These are phyloP conservation scores for Fagus crenata DNA, from an alignment of 306 rosid species.

Conservation along the genomic window DNA sequence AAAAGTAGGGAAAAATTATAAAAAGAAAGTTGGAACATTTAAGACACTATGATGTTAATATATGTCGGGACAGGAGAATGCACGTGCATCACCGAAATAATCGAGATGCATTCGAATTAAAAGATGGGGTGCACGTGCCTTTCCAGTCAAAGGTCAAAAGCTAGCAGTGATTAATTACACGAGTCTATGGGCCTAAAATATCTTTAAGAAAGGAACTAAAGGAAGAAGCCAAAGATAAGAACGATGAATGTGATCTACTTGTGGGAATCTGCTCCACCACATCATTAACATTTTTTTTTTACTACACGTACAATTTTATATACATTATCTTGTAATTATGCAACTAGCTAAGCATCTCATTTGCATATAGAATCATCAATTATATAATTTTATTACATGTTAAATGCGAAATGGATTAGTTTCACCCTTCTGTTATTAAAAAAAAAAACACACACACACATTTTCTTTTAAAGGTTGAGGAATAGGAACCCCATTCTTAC, in stretches of 20 bases:
- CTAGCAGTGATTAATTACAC: constrained; percentile 24
- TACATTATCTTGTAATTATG: too few species aligned
- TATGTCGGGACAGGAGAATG: constrained; percentile 54
- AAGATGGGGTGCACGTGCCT: constrained; percentile 72
- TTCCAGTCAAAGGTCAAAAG: constrained; percentile 83
- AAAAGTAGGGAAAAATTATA: neutral
- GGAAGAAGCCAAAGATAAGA: constrained; percentile 40
- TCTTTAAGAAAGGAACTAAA: neutral
- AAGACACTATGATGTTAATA: constrained; percentile 58
- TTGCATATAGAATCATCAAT: too few species aligned
- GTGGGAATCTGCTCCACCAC: constrained; percentile 21
- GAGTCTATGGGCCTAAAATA: constrained; percentile 23
- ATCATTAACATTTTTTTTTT: neutral
- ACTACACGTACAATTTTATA: neutral
- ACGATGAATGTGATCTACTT: constrained; percentile 40
- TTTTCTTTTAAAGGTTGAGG: too few species aligned
- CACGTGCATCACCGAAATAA: constrained; percentile 84
- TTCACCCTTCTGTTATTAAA: too few species aligned
- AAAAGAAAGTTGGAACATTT: constrained; percentile 34
- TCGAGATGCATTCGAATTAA: constrained; percentile 47
- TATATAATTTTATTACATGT: too few species aligned
- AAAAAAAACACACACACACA: too few species aligned
- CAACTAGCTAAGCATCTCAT: too few species aligned
- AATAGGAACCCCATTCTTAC: too few species aligned
- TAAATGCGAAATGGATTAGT: too few species aligned